Evolutionary conservation across 176 grass and related monocot species (phyloP).

Genomic region (Paspalum notatum): DNA sequence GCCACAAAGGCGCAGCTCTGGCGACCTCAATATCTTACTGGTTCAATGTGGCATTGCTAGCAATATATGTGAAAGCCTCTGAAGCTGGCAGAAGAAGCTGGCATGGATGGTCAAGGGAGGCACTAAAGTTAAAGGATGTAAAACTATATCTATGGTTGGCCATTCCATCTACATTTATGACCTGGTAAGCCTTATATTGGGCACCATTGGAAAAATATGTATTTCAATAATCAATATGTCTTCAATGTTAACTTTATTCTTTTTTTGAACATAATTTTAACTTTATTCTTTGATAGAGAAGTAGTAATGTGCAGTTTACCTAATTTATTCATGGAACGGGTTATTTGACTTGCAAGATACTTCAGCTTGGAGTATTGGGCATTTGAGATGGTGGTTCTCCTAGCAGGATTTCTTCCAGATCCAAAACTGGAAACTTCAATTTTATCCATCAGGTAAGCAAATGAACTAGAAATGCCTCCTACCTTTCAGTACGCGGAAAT

Average conservation of each 20-base stretch:
- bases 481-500: neutral
- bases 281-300: neutral
- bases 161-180: conserved; percentile 90
- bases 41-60: conserved; percentile 71
- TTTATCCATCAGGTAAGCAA: conserved; percentile 80
- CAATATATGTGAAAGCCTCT: conserved; percentile 71
- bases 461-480: neutral
- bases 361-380: conserved; percentile 93
- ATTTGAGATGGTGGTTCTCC: conserved; percentile 96
- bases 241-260: neutral
- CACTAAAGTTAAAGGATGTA: conserved; percentile 55
- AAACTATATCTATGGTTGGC: conserved; percentile 73
- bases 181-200: conserved; percentile 61
- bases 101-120: conserved; percentile 60
- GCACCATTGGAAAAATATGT: neutral
- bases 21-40: conserved; percentile 79
- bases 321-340: conserved; percentile 33
- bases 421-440: conserved; percentile 95
- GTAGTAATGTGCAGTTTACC: neutral
- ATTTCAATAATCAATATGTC: neutral
- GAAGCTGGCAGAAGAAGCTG: conserved; percentile 61
- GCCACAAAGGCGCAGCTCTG: conserved; percentile 73
- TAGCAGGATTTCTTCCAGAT: conserved; percentile 87
- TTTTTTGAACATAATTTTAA: too few species aligned
- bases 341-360: conserved; percentile 29